Evolutionary conservation across 1,284 basidiomycete species (phyloP).

Genomic region (Prillingera fragicola): DNA sequence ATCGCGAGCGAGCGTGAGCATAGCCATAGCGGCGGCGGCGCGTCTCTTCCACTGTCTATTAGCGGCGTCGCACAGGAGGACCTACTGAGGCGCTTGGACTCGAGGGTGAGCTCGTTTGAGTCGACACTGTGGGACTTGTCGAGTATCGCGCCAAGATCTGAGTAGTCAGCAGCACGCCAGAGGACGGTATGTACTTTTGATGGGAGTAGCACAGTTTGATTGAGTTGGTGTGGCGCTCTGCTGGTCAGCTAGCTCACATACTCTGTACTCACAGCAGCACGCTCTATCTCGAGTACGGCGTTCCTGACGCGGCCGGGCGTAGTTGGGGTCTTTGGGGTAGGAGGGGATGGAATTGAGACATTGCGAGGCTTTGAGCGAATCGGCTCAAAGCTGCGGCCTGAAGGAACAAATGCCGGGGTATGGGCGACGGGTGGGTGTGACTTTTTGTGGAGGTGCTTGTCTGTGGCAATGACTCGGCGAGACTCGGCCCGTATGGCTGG

Average conservation of each 20-base stretch:
- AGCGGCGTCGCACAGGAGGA: not conserved
- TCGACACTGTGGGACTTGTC: not conserved
- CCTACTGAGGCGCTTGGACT: conserved; percentile 18
- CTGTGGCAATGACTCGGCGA: no score
- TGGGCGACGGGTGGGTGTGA: not conserved
- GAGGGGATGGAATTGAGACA: not conserved
- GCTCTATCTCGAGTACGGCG: conserved; percentile 13
- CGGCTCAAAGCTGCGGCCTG: conserved; percentile 15
- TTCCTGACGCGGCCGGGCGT: conserved; percentile 12
- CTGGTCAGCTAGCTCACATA: no score
- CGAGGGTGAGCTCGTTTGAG: conserved; percentile 16
- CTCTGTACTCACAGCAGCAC: no score
- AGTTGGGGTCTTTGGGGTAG: not conserved
- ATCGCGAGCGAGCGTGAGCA: no score
- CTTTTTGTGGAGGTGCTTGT: no score
- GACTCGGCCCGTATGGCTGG: no score
- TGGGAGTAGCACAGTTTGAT: no score
- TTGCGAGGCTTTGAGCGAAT: conserved; percentile 5
- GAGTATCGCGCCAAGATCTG: conserved; percentile 11
- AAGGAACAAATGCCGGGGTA: conserved; percentile 15
- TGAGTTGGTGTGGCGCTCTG: no score
- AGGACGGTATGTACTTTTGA: no score
- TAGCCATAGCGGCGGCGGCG: conserved; percentile 15
- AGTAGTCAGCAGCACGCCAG: conserved; percentile 1
- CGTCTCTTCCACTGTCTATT: conserved; percentile 10